Conservation (phyloP, 345 rosid genomes). For the Syzygium aqueum region DNA sequence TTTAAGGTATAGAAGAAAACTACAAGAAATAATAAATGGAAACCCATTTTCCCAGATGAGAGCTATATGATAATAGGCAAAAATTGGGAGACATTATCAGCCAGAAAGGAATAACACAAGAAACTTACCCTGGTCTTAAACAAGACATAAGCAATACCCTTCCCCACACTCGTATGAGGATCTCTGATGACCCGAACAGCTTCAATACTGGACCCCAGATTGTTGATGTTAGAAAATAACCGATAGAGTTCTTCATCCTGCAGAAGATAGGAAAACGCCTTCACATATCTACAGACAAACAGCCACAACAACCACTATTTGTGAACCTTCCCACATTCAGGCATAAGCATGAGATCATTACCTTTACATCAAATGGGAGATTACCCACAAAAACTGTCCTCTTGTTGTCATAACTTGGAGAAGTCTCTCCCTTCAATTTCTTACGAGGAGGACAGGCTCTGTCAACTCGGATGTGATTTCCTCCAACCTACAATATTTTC, state of each 20-base stretch:
- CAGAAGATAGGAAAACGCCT: neutral
- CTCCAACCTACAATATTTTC: constrained; percentile 45
- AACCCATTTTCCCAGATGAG: neutral
- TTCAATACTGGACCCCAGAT: constrained; percentile 59
- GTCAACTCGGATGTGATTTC: constrained; percentile 92
- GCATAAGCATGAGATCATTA: constrained; percentile 7
- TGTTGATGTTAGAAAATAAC: constrained; percentile 51
- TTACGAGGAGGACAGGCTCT: constrained; percentile 97
- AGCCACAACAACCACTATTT: neutral
- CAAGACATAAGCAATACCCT: constrained; percentile 93
- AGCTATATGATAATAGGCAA: neutral
- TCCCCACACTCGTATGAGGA: constrained; percentile 75
- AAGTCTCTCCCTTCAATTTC: constrained; percentile 55
- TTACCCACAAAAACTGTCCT: constrained; percentile 89
- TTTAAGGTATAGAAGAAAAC: neutral
- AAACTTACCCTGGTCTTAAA: constrained; percentile 73
- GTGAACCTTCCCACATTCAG: neutral
- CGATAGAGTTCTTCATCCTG: constrained; percentile 96
- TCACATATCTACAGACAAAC: neutral
- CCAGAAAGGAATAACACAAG: neutral
- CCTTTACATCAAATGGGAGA: constrained; percentile 97
- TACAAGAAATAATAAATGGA: neutral
- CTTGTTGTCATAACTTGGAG: constrained; percentile 62
- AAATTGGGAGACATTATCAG: neutral
- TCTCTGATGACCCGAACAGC: constrained; percentile 89